Evolutionary conservation across 176 grass and related monocot species (phyloP).

Genomic region (Triticum monococcum): DNA sequence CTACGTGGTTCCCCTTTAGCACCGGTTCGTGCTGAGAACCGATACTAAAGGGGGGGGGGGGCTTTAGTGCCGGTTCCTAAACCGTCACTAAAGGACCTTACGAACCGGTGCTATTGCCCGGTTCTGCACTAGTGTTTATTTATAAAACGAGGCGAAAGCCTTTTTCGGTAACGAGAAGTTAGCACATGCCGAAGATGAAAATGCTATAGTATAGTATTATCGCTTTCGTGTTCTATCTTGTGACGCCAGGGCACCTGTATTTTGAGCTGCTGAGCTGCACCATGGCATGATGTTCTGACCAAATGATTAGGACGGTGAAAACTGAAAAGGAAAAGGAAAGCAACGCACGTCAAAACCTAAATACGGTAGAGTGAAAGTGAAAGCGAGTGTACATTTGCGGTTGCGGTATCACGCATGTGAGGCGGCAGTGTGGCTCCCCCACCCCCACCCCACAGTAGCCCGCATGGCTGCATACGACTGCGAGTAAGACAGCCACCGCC

Average conservation of each 20-base stretch:
- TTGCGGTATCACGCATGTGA: background rate
- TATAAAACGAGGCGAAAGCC: too few species aligned
- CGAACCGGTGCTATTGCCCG: too few species aligned
- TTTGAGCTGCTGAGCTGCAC: background rate
- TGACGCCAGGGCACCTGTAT: background rate
- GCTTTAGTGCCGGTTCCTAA: too few species aligned
- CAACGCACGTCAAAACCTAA: background rate
- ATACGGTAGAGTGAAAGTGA: background rate
- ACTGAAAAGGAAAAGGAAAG: background rate
- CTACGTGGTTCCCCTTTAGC: too few species aligned
- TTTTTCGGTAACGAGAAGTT: too few species aligned
- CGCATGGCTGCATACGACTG: background rate
- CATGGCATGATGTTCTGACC: background rate
- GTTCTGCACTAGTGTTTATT: too few species aligned
- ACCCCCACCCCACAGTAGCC: background rate
- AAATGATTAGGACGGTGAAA: background rate
- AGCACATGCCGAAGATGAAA: too few species aligned
- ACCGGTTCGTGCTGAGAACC: too few species aligned
- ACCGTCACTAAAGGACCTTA: too few species aligned
- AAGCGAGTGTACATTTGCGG: background rate
- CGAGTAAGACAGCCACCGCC: conserved; percentile 16
- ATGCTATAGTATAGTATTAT: too few species aligned
- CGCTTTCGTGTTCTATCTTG: background rate
- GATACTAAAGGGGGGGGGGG: too few species aligned
- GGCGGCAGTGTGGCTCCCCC: background rate